Conservation (phyloP, 106 monocot species). For the Apostasia ramifera region DNA sequence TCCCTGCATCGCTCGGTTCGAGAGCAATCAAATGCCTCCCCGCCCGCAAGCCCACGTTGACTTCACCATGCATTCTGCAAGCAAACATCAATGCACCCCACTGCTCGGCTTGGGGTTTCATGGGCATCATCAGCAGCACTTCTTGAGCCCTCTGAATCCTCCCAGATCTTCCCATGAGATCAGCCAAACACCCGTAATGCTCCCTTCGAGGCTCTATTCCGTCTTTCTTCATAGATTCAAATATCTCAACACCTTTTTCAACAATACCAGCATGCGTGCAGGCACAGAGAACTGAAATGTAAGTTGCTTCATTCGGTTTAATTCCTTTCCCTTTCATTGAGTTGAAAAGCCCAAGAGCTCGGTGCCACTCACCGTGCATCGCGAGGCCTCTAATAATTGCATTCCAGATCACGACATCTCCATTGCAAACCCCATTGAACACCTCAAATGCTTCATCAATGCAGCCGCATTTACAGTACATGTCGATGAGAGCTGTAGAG, state of each 20-base stretch:
- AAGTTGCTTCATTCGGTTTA: conserved; percentile 43
- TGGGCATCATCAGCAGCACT: conserved; percentile 56
- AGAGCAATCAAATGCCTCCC: conserved; percentile 34
- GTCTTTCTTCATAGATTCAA: conserved; percentile 39
- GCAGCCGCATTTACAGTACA: conserved; percentile 74
- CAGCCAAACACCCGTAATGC: conserved; percentile 72
- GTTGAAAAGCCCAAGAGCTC: conserved; percentile 38
- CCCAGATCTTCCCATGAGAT: conserved; percentile 58
- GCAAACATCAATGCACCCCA: conserved; percentile 71
- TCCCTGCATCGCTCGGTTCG: conserved; percentile 45
- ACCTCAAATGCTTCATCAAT: conserved; percentile 39
- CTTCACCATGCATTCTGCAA: conserved; percentile 26
- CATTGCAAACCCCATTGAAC: conserved; percentile 22
- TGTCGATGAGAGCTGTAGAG: conserved; percentile 49
- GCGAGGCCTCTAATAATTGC: conserved; percentile 68
- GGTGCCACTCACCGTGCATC: conserved; percentile 48
- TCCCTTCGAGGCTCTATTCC: conserved; percentile 41
- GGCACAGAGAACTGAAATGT: conserved; percentile 45
- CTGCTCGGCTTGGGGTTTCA: conserved; percentile 46
- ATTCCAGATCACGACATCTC: conserved; percentile 66
- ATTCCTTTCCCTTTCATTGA: conserved; percentile 30
- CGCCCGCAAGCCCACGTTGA: conserved; percentile 29
- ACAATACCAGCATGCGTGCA: conserved; percentile 56
- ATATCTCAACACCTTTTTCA: conserved; percentile 35
- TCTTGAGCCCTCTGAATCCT: conserved; percentile 48